Conservation (phyloP, 257 asterid species). For the Solanum gandarillasii region DNA sequence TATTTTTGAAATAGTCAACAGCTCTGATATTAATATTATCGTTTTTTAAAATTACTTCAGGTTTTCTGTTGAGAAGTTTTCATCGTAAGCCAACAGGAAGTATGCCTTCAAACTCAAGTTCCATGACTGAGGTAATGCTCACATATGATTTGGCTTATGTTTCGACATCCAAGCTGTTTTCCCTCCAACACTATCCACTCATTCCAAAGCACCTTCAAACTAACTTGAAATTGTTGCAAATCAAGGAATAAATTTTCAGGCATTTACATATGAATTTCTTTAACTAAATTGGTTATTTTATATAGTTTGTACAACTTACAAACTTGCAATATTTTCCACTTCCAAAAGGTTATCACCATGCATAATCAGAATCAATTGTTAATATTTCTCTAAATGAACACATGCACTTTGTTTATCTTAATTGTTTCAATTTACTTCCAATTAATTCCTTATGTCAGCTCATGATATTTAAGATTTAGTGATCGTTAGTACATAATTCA, state of each 20-base stretch:
- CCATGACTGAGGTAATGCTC: not conserved
- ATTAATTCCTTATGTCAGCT: not conserved
- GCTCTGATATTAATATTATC: not conserved
- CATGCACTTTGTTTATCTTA: not conserved
- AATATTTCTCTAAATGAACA: not conserved
- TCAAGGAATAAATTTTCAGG: not conserved
- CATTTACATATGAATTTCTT: not conserved
- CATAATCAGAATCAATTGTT: not conserved
- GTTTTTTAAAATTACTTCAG: not conserved
- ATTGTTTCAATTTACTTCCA: not conserved
- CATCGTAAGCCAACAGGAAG: not conserved
- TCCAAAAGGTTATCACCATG: not conserved
- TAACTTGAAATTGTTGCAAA: not conserved
- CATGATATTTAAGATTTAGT: not conserved
- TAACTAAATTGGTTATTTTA: not conserved
- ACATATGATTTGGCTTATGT: not conserved
- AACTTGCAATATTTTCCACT: not conserved
- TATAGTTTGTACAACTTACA: not conserved
- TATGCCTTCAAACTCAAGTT: not conserved
- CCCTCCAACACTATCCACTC: not conserved
- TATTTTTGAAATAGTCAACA: not conserved
- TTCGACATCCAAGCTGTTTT: not conserved
- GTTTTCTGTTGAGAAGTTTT: not conserved
- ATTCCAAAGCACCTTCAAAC: not conserved
- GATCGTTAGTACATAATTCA: not conserved